phyloP scores from a whole-genome alignment of 1,284 basidiomycete species.

The Macrocystidia cucumis region DNA sequence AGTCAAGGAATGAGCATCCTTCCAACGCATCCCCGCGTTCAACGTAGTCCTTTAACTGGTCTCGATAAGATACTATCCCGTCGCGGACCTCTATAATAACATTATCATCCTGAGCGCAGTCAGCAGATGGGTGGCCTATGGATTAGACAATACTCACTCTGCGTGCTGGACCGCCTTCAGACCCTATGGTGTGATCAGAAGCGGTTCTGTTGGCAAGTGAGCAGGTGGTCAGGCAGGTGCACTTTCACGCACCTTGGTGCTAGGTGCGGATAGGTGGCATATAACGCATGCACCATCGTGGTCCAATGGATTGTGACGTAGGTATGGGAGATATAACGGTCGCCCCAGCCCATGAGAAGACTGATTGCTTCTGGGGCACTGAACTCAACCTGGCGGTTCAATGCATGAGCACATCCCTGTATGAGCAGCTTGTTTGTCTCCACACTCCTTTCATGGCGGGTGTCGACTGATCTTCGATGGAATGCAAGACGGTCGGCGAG shows the following conservation, averaged over 20 bases:
- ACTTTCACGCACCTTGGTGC: not conserved
- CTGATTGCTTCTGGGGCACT: slow-evolving; percentile 23
- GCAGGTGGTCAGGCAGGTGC: too few species aligned
- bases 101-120: too few species aligned
- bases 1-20: slow-evolving; percentile 14
- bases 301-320: slow-evolving; percentile 24
- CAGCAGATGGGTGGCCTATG: too few species aligned
- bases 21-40: slow-evolving; percentile 13
- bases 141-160: too few species aligned
- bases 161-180: too few species aligned
- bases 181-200: too few species aligned
- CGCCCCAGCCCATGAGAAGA: slow-evolving; percentile 28
- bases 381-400: slow-evolving; percentile 28
- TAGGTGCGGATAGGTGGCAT: slow-evolving; percentile 11
- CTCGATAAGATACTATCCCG: too few species aligned
- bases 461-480: slow-evolving; percentile 8
- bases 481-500: slow-evolving; percentile 9
- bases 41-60: slow-evolving; percentile 22
- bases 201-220: too few species aligned
- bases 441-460: not conserved
- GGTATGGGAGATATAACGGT: slow-evolving; percentile 22
- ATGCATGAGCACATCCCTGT: slow-evolving; percentile 13
- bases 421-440: slow-evolving; percentile 12
- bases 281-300: slow-evolving; percentile 12
- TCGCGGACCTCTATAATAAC: too few species aligned